phyloP scores from a whole-genome alignment of 768 basidiomycete genomes.

The Wakefieldia striispora region DNA sequence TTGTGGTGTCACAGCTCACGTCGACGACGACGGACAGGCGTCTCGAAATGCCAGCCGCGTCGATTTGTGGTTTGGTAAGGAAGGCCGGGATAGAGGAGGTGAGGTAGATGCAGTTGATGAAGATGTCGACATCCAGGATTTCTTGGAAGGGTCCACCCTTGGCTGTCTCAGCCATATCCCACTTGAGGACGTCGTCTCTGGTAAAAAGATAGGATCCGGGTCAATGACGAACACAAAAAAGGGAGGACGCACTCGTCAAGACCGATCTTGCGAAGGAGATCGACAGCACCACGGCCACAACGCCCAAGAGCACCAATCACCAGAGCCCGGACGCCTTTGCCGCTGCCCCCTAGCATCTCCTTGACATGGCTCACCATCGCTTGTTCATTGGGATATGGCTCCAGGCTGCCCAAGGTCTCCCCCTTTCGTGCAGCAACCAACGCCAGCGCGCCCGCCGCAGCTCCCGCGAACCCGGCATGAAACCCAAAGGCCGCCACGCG shows the following conservation, averaged over 20 bases:
- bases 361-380: conserved; percentile 82
- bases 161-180: conserved; percentile 96
- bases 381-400: no score
- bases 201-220: neutral
- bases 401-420: conserved; percentile 59
- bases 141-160: conserved; percentile 96
- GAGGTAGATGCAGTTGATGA: conserved; percentile 99
- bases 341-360: conserved; percentile 59
- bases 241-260: conserved; percentile 72
- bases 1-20: conserved; percentile 98
- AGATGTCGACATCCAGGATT: conserved; percentile 95
- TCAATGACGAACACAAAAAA: neutral
- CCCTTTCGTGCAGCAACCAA: conserved; percentile 64
- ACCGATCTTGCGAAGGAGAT: conserved; percentile 95
- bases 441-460: conserved; percentile 86
- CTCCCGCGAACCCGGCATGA: conserved; percentile 98
- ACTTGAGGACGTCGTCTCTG: conserved; percentile 93
- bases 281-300: conserved; percentile 93
- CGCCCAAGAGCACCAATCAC: conserved; percentile 96
- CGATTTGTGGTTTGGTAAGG: conserved; percentile 66
- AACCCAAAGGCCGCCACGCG: conserved; percentile 98
- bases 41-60: conserved; percentile 65
- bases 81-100: conserved; percentile 85
- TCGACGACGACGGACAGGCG: conserved; percentile 85
- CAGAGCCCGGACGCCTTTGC: conserved; percentile 76